Conservation (phyloP, 805 yeast species). For the Yamadazyma insecticola region DNA sequence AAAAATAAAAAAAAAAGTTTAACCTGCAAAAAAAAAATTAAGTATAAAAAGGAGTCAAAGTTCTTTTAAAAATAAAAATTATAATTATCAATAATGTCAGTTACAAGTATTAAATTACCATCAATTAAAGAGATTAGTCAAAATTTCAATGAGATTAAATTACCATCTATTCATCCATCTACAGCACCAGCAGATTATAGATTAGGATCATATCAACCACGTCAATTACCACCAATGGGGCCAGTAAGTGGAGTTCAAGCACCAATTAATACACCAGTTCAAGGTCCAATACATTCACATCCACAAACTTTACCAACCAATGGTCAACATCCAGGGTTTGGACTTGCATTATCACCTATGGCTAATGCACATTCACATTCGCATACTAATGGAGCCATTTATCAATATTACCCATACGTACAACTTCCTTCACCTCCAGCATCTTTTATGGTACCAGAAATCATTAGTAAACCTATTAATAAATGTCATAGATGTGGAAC, state of each 20-base stretch:
- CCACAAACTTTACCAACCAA: slow-evolving; percentile 5
- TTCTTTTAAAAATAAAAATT: too few species aligned
- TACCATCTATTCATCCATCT: slow-evolving; percentile 6
- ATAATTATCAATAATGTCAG: too few species aligned
- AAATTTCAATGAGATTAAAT: slow-evolving; percentile 5
- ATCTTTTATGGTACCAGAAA: slow-evolving; percentile 24
- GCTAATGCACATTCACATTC: slow-evolving; percentile 6
- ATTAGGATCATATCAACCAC: neutral
- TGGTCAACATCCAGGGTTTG: too few species aligned
- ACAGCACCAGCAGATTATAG: too few species aligned
- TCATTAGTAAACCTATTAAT: slow-evolving; percentile 27
- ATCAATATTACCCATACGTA: slow-evolving; percentile 8
- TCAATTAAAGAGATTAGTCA: slow-evolving; percentile 23
- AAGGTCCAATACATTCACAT: neutral
- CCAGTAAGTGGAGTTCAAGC: neutral
- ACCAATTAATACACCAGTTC: neutral
- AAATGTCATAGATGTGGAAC: slow-evolving; percentile 44
- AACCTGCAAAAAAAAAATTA: too few species aligned
- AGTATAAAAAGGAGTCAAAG: too few species aligned
- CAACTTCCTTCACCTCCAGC: slow-evolving; percentile 7
- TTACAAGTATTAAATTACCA: slow-evolving; percentile 20
- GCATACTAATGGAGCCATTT: slow-evolving; percentile 3
- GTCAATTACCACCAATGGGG: slow-evolving; percentile 4
- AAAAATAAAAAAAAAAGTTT: too few species aligned
- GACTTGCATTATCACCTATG: too few species aligned